Percentiles rank a stretch among this genome's conserved stretches.
These are phyloP conservation scores for Fomitopsis palustris DNA, from an alignment of 1,284 basidiomycete species.

Conservation along the genomic window DNA sequence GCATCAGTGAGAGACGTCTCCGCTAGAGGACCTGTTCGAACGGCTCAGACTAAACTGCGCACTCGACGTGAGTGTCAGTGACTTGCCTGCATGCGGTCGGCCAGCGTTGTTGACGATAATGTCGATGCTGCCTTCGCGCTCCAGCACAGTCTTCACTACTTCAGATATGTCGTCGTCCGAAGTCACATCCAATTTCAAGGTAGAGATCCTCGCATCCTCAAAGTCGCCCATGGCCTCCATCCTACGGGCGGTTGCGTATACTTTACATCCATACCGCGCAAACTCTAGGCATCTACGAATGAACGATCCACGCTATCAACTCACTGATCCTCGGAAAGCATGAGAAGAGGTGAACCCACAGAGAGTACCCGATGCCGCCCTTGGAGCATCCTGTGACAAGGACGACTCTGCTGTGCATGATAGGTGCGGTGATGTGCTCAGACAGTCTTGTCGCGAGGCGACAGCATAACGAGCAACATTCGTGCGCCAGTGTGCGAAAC, in stretches of 20 bases:
- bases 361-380: background rate
- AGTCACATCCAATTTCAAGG: conserved; percentile 26
- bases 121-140: conserved; percentile 21
- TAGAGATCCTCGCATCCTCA: conserved; percentile 19
- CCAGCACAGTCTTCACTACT: conserved; percentile 24
- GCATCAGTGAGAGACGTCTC: conserved; percentile 56
- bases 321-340: background rate
- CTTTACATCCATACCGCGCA: conserved; percentile 28
- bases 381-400: background rate
- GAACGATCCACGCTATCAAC: background rate
- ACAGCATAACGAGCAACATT: background rate
- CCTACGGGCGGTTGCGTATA: conserved; percentile 35
- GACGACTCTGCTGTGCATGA: background rate
- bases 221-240: conserved; percentile 31
- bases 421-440: background rate
- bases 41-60: background rate
- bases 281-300: conserved; percentile 29
- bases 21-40: conserved; percentile 48
- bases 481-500: too few species aligned
- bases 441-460: background rate
- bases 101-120: conserved; percentile 30
- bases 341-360: background rate
- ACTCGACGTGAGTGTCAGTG: conserved; percentile 3
- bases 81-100: conserved; percentile 17
- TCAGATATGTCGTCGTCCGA: conserved; percentile 22